These are phyloP conservation scores for Peronosclerospora sorghi DNA, from an alignment of 352 stramenopile genomes.

Conservation along the genomic window DNA sequence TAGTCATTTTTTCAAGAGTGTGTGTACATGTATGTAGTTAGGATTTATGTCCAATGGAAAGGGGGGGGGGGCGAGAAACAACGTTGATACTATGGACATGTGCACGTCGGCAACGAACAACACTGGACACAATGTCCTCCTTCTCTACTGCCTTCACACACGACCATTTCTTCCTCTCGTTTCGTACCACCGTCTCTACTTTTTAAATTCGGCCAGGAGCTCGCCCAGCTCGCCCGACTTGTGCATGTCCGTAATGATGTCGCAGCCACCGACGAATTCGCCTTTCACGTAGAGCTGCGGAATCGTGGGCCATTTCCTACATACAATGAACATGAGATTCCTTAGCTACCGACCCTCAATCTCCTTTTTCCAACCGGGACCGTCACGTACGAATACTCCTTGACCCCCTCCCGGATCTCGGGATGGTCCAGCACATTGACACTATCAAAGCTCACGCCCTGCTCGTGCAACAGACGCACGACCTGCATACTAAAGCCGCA, in stretches of 20 bases:
- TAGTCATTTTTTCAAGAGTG: neutral
- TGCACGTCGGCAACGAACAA: no score
- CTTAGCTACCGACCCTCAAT: conserved; percentile 1
- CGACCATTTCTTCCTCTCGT: neutral
- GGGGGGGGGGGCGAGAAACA: no score
- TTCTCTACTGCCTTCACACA: neutral
- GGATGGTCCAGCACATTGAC: conserved; percentile 99
- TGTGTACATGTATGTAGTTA: neutral
- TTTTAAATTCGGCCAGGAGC: conserved; percentile 79
- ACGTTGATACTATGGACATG: no score
- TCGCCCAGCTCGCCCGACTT: conserved; percentile 87
- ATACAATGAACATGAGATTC: neutral
- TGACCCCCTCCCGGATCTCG: conserved; percentile 96
- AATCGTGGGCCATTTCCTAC: conserved; percentile 92
- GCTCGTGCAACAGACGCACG: conserved; percentile 89
- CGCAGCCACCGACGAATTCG: conserved; percentile 98
- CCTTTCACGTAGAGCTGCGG: conserved; percentile 98
- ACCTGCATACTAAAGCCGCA: conserved; percentile 97
- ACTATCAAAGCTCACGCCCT: conserved; percentile 92
- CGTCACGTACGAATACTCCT: conserved; percentile 91
- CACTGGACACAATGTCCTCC: neutral
- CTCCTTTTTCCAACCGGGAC: neutral
- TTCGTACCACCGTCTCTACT: conserved; percentile 19
- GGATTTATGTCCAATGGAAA: conserved; percentile 7
- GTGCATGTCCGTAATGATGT: conserved; percentile 96